These are phyloP conservation scores for Eruca vesicaria DNA, from an alignment of 441 rosid genomes.

Conservation along the genomic window DNA sequence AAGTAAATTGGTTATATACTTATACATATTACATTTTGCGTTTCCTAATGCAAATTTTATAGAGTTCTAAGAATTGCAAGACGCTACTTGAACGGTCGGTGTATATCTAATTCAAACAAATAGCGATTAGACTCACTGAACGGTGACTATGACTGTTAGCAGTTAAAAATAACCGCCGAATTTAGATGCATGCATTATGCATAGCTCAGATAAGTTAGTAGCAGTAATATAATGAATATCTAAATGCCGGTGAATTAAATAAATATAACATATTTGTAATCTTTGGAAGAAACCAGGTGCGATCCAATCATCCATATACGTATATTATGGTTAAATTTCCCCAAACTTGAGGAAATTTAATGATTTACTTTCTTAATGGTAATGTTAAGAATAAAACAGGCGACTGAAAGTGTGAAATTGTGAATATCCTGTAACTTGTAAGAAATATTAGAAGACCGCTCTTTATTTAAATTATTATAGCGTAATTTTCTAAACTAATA, in stretches of 20 bases:
- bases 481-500: neutral
- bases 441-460: neutral
- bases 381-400: neutral
- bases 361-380: neutral
- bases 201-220: neutral
- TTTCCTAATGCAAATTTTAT: neutral
- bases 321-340: neutral
- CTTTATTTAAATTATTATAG: neutral
- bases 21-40: neutral
- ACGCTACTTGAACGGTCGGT: neutral
- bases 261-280: neutral
- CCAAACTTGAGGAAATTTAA: slow-evolving; percentile 6
- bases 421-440: neutral
- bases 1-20: neutral
- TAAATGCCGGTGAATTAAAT: slow-evolving; percentile 17
- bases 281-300: neutral
- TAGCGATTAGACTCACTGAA: neutral
- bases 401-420: neutral
- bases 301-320: neutral
- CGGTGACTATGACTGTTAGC: neutral
- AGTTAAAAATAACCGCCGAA: slow-evolving; percentile 16
- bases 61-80: neutral
- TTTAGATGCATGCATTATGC: neutral
- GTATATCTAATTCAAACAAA: neutral
- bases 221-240: neutral